Evolutionary conservation across 148 eudicot genomes (phyloP), one percentile per base, ranked within the genome.

Genomic region (Camellia lanceoleosa): DNA sequence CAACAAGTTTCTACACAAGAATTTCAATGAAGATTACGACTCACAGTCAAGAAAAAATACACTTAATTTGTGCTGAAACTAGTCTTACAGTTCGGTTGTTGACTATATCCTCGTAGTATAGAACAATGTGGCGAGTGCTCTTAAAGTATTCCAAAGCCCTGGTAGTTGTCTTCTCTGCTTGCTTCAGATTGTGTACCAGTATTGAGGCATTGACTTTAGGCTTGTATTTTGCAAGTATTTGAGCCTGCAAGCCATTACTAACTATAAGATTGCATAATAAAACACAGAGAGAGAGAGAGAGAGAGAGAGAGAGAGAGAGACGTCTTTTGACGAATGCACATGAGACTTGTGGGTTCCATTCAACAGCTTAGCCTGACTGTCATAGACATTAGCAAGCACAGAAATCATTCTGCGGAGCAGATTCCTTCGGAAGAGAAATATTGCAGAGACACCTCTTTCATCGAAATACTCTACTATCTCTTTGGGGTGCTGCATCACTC

Each of bases 281-380:
- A n/a, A 23, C 30, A 23, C 30, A 23, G 30, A 0, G 61, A 13
- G 23, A 44, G 62, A 54, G 76, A 20, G 56, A 44, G 60, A 63
- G 79, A 64, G 60, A 49, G 80, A 49, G 72, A 52, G 71, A 46
- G 68, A 10, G 69, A 67, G 59, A 60, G 75, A 55, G 79, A 92
- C 97, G 91, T 92, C 97, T 4, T 84, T 12, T 13, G 87, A 80
- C 3, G 97, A 88, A 85, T 92, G 97, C 0, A 86, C 90, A 76
- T 92, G 97, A 84, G 94, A 92, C 83, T 90, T 91, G 74, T 92
- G 97, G 30, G 90, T 91, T 20, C 97, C 94, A 78, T 92, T 91
- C 38, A 92, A 82, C 30, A 86, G 79, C 79, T 89, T 92, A 19
- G 90, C 89, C 11, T 79, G 74, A 52, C 82, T 86, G 74, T 91